Evolutionary conservation across 805 yeast genomes (phyloP).

Genomic region (Sugiyamaella marilandica): DNA sequence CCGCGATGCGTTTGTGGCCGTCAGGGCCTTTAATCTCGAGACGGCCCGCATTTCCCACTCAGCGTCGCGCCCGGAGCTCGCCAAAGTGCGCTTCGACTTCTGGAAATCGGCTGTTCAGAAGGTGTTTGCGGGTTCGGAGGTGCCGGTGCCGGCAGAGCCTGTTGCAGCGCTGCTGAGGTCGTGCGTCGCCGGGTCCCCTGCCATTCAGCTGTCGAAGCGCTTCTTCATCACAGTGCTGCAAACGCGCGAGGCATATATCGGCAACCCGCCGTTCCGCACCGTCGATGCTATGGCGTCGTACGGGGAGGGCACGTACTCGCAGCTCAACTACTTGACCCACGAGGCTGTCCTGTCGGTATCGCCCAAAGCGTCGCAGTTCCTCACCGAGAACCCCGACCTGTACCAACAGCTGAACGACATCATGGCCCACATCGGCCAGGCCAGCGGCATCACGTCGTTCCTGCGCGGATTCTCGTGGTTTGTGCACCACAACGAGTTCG

Average conservation of each 20-base stretch:
- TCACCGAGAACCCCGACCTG: constrained; percentile 44
- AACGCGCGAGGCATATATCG: constrained; percentile 51
- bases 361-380: constrained; percentile 48
- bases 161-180: constrained; percentile 55
- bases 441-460: constrained; percentile 63
- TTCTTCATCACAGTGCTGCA: constrained; percentile 57
- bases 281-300: constrained; percentile 61
- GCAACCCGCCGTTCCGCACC: constrained; percentile 42
- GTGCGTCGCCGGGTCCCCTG: constrained; percentile 37
- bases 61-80: constrained; percentile 32
- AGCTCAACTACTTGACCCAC: constrained; percentile 62
- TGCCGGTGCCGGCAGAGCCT: constrained; percentile 52
- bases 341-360: constrained; percentile 51
- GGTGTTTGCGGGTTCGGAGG: constrained; percentile 36
- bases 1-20: constrained; percentile 57
- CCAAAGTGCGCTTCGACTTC: constrained; percentile 56
- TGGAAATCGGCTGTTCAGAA: constrained; percentile 63
- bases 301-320: constrained; percentile 78
- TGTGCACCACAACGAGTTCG: constrained; percentile 45
- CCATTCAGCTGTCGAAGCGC: constrained; percentile 45
- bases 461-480: constrained; percentile 57
- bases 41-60: constrained; percentile 48
- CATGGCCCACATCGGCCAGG: constrained; percentile 79
- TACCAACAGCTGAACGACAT: constrained; percentile 50
- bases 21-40: constrained; percentile 63